phyloP scores from a whole-genome alignment of 2,329 filamentous ascomycete species.

The Fusarium ramigenum region DNA sequence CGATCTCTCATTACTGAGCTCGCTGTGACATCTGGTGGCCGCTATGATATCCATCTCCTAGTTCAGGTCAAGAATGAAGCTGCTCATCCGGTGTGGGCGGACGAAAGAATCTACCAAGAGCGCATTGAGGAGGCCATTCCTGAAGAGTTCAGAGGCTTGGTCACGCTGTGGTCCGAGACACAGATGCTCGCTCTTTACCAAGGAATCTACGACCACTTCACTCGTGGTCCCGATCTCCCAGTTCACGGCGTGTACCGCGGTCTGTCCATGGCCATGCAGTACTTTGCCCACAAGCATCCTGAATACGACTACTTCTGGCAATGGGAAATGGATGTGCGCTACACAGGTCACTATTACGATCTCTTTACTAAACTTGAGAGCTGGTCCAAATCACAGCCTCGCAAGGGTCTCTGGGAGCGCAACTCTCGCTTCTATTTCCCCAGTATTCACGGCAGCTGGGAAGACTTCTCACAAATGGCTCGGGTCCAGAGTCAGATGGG shows the following conservation, averaged over 20 bases:
- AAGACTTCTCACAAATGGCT: conserved; percentile 79
- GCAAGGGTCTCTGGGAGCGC: conserved; percentile 84
- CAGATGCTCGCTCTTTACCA: conserved; percentile 94
- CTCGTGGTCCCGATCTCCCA: conserved; percentile 71
- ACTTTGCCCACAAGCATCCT: conserved; percentile 87
- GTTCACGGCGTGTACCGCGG: conserved; percentile 94
- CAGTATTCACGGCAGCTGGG: conserved; percentile 78
- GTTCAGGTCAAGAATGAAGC: conserved; percentile 85
- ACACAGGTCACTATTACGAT: conserved; percentile 87
- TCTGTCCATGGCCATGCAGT: conserved; percentile 92
- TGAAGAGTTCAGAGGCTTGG: conserved; percentile 86
- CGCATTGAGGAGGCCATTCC: conserved; percentile 76
- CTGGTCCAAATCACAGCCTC: conserved; percentile 78
- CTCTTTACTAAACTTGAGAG: conserved; percentile 73
- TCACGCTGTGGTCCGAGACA: conserved; percentile 91
- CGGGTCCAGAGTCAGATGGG: conserved; percentile 79
- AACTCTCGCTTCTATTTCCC: conserved; percentile 82
- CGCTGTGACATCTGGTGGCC: conserved; percentile 80
- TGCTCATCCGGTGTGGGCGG: conserved; percentile 80
- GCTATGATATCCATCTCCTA: conserved; percentile 87
- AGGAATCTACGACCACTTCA: conserved; percentile 81
- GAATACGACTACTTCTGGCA: conserved; percentile 95
- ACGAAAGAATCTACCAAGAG: conserved; percentile 72
- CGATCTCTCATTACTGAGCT: conserved; percentile 87
- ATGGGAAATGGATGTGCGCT: conserved; percentile 94